Evolutionary conservation across 1,284 basidiomycete genomes (phyloP).

Genomic region (Ceratobasidium sp.): DNA sequence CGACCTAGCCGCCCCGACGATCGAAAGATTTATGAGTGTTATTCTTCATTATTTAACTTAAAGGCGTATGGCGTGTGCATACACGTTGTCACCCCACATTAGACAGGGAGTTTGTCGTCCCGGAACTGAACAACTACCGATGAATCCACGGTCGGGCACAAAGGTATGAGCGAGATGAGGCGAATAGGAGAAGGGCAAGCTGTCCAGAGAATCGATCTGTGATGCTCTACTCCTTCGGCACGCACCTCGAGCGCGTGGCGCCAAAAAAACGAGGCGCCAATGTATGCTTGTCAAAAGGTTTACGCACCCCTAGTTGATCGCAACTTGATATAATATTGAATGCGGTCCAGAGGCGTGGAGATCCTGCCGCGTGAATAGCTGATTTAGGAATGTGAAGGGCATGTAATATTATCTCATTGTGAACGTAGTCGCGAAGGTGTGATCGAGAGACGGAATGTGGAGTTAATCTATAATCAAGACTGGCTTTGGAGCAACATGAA

Average conservation of each 20-base stretch:
- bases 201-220: background rate
- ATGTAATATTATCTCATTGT: background rate
- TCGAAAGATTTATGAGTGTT: background rate
- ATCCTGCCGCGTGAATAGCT: background rate
- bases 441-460: slow-evolving; percentile 12
- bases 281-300: background rate
- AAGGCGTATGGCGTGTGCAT: background rate
- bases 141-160: background rate
- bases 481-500: background rate
- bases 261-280: slow-evolving; percentile 8
- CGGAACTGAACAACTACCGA: background rate
- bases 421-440: background rate
- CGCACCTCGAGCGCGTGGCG: background rate
- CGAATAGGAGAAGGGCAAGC: background rate
- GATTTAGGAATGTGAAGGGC: background rate
- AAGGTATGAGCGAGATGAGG: background rate
- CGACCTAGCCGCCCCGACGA: too few relatives aligned
- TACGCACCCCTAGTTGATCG: background rate
- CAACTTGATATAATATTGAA: background rate
- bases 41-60: background rate
- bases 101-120: background rate
- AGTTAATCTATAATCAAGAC: background rate
- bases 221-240: background rate
- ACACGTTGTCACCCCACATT: background rate
- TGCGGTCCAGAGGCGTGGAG: background rate